A percentile compares a stretch with the other conserved stretches of the same genome.
Conservation (phyloP, 768 basidiomycete genomes). For the Lactarius pseudohatsudake region DNA sequence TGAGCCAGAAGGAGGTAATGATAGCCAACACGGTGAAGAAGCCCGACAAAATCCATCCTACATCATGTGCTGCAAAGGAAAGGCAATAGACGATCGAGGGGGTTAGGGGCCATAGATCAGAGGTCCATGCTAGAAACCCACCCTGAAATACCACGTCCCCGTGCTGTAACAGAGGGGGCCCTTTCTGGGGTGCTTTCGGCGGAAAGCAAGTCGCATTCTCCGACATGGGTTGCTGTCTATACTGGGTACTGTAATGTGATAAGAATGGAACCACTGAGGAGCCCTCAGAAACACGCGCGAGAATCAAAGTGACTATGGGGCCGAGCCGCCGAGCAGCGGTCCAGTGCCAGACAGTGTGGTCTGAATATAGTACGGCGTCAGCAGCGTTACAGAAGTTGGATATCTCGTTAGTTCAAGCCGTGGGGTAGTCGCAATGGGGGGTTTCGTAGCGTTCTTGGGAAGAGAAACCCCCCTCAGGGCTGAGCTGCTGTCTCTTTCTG, state of each 20-base stretch:
- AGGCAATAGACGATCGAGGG: not conserved
- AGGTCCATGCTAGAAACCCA: slow-evolving; percentile 34
- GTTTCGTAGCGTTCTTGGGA: not conserved
- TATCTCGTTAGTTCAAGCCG: slow-evolving; percentile 1
- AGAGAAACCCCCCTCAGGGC: not conserved
- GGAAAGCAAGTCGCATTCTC: slow-evolving; percentile 38
- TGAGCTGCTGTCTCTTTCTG: not conserved
- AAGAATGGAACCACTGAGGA: not conserved
- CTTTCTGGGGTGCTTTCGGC: slow-evolving; percentile 43
- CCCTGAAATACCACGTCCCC: slow-evolving; percentile 63
- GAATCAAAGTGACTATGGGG: slow-evolving; percentile 16
- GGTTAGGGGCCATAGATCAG: not conserved
- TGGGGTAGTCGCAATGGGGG: not conserved
- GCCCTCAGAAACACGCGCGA: not conserved
- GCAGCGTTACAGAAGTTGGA: not conserved
- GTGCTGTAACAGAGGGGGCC: slow-evolving; percentile 60
- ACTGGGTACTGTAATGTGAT: not conserved
- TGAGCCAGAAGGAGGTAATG: slow-evolving; percentile 67
- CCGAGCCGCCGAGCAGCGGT: slow-evolving; percentile 6
- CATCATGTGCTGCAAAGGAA: slow-evolving; percentile 53
- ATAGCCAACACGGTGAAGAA: slow-evolving; percentile 58
- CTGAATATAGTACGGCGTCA: not conserved
- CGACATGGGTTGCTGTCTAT: not conserved
- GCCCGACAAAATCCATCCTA: slow-evolving; percentile 69
- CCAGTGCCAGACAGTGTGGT: not conserved